Evolutionary conservation across 2,329 filamentous ascomycete genomes (phyloP), one percentile per base, ranked within the genome.

Genomic region (Trematosphaeria pertusa): DNA sequence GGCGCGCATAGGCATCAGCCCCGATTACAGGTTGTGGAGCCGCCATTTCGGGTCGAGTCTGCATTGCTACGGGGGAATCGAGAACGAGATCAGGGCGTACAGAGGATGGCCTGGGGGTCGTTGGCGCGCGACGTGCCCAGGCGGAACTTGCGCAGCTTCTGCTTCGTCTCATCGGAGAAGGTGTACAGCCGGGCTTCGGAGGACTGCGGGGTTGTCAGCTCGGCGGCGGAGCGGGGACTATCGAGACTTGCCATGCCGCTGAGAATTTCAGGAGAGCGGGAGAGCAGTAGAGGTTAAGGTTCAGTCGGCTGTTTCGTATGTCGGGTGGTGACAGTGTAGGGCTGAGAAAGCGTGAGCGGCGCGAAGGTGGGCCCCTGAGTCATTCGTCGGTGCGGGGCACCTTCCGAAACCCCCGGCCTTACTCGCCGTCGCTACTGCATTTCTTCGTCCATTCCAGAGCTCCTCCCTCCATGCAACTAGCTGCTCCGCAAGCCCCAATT

Each of bases 111-210:
- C 77, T 97, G 91, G 0, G 92, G 88, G 36, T 87, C 86, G 69
- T 87, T 93, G 41, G 91, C 86, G 57, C 94, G 81, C 24, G 92
- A 97, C 2, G 94, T 97, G 19, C 87, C 85, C 20, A 99, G 82
- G 39, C 94, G 89, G 78, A 99, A 99, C 75, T 97, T 97, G 73
- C 90, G 88, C 58, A 99, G 84, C 67, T 92, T 87, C 58, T 91
- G 86, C 75, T 88, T 94, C 35, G 91, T 96, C 75, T 94, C 90
- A 56, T 86, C 83, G 22, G 91, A 95, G 83, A 97, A 96, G 49
- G 89, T 90, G 78, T 96, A 97, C 54, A 97, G 82, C 61, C 91
- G 83, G 52, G 91, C 86, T 79, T 97, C 92, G 68, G 92, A 95
- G 64, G 86, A 72, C 75, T 79, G 58, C 19, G 22, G 40, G 26